Evolutionary conservation across 768 basidiomycete species (phyloP).

Genomic region (Calocybe cyanea): DNA sequence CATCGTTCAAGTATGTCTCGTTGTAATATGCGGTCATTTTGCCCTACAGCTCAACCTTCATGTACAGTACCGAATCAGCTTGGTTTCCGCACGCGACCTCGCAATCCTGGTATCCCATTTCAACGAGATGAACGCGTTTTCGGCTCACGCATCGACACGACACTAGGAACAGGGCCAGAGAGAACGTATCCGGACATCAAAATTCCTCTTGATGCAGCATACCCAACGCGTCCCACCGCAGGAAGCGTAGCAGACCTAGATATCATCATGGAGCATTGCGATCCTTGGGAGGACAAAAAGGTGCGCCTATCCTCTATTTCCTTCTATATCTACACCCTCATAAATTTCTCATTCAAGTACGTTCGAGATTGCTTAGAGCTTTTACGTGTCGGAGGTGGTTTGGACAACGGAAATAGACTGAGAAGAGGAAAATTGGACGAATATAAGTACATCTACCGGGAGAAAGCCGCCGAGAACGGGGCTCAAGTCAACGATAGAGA

Average conservation of each 20-base stretch:
- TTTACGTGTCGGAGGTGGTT: slow-evolving; percentile 78
- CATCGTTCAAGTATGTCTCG: slow-evolving; percentile 58
- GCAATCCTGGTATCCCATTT: slow-evolving; percentile 76
- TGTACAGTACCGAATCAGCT: slow-evolving; percentile 65
- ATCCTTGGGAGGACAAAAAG: slow-evolving; percentile 73
- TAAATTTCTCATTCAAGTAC: slow-evolving; percentile 47
- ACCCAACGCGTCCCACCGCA: slow-evolving; percentile 80
- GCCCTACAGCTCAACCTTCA: slow-evolving; percentile 2
- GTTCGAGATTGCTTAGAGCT: slow-evolving; percentile 95
- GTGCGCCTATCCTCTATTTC: slow-evolving; percentile 29
- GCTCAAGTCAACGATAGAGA: slow-evolving; percentile 33
- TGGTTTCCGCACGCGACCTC: slow-evolving; percentile 46
- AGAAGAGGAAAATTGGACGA: slow-evolving; percentile 72
- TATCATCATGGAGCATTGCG: slow-evolving; percentile 84
- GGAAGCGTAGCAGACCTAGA: slow-evolving; percentile 88
- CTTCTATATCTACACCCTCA: slow-evolving; percentile 1
- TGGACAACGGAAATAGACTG: slow-evolving; percentile 78
- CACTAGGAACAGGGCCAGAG: slow-evolving; percentile 70
- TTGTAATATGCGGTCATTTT: not conserved
- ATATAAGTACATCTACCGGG: slow-evolving; percentile 87
- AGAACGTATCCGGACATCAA: slow-evolving; percentile 75
- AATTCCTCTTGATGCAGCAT: slow-evolving; percentile 59
- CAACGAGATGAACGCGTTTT: slow-evolving; percentile 39
- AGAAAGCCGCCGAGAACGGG: slow-evolving; percentile 43
- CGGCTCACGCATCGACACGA: slow-evolving; percentile 32